phyloP scores from a whole-genome alignment of 768 basidiomycete species.

The Lyophyllum shimeji region DNA sequence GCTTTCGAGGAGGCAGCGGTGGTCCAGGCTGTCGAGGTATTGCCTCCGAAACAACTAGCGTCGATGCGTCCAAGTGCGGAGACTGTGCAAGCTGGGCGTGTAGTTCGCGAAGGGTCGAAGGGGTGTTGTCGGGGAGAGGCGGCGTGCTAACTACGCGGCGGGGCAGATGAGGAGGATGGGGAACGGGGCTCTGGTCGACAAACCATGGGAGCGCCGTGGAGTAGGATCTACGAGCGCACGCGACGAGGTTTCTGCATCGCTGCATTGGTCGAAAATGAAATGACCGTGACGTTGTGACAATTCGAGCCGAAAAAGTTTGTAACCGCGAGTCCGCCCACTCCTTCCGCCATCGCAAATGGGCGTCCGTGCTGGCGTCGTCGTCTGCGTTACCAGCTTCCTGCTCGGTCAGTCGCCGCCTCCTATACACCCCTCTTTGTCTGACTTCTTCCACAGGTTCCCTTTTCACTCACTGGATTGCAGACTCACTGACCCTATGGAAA shows the following conservation, averaged over 20 bases:
- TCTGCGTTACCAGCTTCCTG: constrained; percentile 77
- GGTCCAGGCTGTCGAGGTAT: constrained; percentile 54
- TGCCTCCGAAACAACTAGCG: constrained; percentile 55
- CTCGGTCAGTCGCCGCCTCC: constrained; percentile 50
- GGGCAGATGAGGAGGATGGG: constrained; percentile 25
- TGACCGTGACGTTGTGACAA: constrained; percentile 16
- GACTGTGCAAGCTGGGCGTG: constrained; percentile 57
- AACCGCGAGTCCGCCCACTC: not conserved
- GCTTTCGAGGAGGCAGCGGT: constrained; percentile 51
- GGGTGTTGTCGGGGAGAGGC: constrained; percentile 52
- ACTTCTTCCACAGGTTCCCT: constrained; percentile 53
- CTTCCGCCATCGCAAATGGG: constrained; percentile 46
- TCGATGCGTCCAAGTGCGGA: constrained; percentile 66
- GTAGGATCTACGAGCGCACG: constrained; percentile 8
- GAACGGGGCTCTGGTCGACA: constrained; percentile 43
- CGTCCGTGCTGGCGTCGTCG: constrained; percentile 70
- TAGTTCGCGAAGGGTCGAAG: constrained; percentile 51
- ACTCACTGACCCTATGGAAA: constrained; percentile 88
- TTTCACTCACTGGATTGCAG: constrained; percentile 93
- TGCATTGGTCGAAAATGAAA: constrained; percentile 12
- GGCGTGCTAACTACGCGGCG: constrained; percentile 23
- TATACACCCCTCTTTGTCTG: not conserved
- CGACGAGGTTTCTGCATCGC: constrained; percentile 9
- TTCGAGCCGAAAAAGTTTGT: not conserved
- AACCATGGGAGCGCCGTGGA: constrained; percentile 59